phyloP scores from a whole-genome alignment of 2,329 filamentous ascomycete genomes.

The Chalara sp. region DNA sequence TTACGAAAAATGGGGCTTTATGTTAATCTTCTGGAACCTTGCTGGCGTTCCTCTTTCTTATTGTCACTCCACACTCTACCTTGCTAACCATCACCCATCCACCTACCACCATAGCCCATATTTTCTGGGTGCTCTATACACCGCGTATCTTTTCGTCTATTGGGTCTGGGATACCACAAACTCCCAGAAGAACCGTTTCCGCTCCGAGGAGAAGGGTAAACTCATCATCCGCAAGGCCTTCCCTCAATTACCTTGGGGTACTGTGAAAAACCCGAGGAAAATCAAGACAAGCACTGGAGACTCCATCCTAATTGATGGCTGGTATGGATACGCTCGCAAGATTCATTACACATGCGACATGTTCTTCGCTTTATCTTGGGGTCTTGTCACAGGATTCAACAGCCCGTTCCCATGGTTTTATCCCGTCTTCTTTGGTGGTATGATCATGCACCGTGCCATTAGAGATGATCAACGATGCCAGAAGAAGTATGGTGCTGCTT shows the following conservation, averaged over 20 bases:
- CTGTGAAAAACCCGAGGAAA: slow-evolving; percentile 70
- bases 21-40: slow-evolving; percentile 96
- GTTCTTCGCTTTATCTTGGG: slow-evolving; percentile 73
- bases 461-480: slow-evolving; percentile 72
- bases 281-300: slow-evolving; percentile 69
- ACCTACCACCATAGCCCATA: slow-evolving; percentile 71
- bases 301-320: slow-evolving; percentile 75
- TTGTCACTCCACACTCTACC: slow-evolving; percentile 86
- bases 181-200: slow-evolving; percentile 90
- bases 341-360: slow-evolving; percentile 76
- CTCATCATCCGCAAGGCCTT: slow-evolving; percentile 69
- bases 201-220: slow-evolving; percentile 69
- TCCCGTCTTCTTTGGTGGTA: slow-evolving; percentile 69
- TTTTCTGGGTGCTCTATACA: slow-evolving; percentile 57
- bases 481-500: slow-evolving; percentile 74
- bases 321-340: slow-evolving; percentile 76
- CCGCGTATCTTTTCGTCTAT: slow-evolving; percentile 75
- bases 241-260: slow-evolving; percentile 86
- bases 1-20: slow-evolving; percentile 93
- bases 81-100: slow-evolving; percentile 71
- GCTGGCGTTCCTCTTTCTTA: slow-evolving; percentile 84
- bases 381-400: slow-evolving; percentile 71
- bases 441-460: slow-evolving; percentile 73
- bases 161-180: slow-evolving; percentile 91
- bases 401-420: slow-evolving; percentile 90